Base-by-base conservation (phyloP, 768 basidiomycete species). In the Sarcodon sp. region DNA sequence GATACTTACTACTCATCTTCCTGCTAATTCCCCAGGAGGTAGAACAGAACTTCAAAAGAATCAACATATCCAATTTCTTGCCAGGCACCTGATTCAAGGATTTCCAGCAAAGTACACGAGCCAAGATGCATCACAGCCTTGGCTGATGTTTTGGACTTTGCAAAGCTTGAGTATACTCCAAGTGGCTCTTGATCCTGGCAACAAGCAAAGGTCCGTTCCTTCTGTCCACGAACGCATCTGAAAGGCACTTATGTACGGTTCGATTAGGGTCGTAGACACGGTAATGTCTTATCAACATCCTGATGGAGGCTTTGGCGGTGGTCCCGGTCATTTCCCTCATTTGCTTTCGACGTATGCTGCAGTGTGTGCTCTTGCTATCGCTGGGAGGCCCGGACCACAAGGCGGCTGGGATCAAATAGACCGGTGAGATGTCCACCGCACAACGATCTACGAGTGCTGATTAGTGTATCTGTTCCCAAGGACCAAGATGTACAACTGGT, bases 51-150 rank as follows among this genome's bases (percentile, higher is more conserved):
- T 93, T 4, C 68, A 85, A 36, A 77, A 73, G 57, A 72, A 75
- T 38, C 61, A 69, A 1, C 92, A 96, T 60, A 67, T 91, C 54
- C 76, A 83, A 51, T 94, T 78, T 58, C 75, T 94, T 18, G 70
- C 79, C 1, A 71, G 80, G 21, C 77, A 82, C 52, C 71, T 90
- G 47, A 58, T 80, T 7, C 85, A 90, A 58, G 80, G 88, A 2
- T 85, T 98, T 39, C 89, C 92, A 0, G 67, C 71, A 9, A 71
- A 80, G 48, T 98, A 89, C 60, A 72, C 69, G 15, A 80, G 79
- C 43, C 85, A 97, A 57, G 96, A 98, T 60, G 93, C 94, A 0
- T 92, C 88, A 54, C 83, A 94, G 56, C 87, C 96, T 0, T 98
- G 96, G 96, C 67, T 97, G 31, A 61, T 97, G 50, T 97, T 87